A percentile compares a stretch with the other conserved stretches of the same genome.
phyloP scores from a whole-genome alignment of 2,329 filamentous ascomycete genomes.

The Ploettnerulaceae sp. region DNA sequence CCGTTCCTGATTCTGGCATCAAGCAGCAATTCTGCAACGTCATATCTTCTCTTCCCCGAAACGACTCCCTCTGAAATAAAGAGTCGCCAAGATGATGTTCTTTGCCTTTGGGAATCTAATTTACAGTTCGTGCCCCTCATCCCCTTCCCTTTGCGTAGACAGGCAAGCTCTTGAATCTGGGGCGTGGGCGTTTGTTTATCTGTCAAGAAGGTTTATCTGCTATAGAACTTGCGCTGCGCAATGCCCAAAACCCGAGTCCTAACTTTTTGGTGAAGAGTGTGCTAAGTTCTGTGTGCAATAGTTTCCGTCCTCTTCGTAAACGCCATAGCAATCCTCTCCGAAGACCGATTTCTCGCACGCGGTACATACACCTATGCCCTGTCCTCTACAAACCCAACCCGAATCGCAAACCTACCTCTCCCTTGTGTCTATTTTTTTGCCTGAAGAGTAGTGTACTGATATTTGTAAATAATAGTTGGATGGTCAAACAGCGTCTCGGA shows the following conservation, averaged over 20 bases:
- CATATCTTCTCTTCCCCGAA: neutral
- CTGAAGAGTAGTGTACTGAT: neutral
- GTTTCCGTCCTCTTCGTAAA: slow-evolving; percentile 87
- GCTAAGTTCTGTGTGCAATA: slow-evolving; percentile 33
- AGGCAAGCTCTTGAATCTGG: neutral
- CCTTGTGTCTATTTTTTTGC: neutral
- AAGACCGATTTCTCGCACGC: slow-evolving; percentile 85
- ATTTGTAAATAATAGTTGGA: slow-evolving; percentile 55
- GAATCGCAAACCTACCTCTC: neutral
- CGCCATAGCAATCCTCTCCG: slow-evolving; percentile 86
- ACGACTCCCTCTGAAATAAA: neutral
- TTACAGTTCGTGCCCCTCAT: slow-evolving; percentile 50
- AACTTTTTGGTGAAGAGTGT: too few relatives aligned
- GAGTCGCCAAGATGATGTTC: slow-evolving; percentile 59
- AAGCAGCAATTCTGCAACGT: slow-evolving; percentile 13
- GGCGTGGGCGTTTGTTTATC: neutral
- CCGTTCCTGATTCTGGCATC: slow-evolving; percentile 13
- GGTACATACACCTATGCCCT: slow-evolving; percentile 45
- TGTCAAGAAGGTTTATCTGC: neutral
- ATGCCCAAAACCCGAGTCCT: too few relatives aligned
- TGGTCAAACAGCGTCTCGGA: slow-evolving; percentile 67
- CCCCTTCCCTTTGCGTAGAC: neutral
- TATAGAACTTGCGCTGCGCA: neutral
- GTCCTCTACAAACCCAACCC: too few relatives aligned
- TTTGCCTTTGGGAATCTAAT: slow-evolving; percentile 65